Evolutionary conservation across 768 basidiomycete genomes (phyloP).

Genomic region (Hericium alpestre): DNA sequence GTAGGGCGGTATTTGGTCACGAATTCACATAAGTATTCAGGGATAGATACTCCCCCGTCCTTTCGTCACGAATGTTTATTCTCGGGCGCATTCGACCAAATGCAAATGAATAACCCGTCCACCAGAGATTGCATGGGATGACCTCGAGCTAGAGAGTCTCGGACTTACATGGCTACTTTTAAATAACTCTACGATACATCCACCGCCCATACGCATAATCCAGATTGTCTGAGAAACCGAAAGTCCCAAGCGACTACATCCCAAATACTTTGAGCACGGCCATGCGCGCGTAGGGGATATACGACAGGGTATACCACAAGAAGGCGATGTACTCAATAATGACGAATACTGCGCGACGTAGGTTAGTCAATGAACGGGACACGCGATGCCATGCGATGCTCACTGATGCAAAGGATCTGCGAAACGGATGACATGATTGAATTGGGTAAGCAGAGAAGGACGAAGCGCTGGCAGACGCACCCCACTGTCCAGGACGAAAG

Average conservation of each 20-base stretch:
- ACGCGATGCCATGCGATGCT: constrained; percentile 14
- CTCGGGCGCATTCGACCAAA: no score
- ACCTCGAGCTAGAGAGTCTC: no score
- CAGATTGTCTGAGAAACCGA: not conserved
- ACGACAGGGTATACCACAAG: constrained; percentile 79
- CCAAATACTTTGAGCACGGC: constrained; percentile 60
- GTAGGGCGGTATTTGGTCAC: not conserved
- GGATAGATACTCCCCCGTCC: no score
- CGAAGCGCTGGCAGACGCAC: constrained; percentile 28
- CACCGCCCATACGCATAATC: no score
- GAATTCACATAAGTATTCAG: no score
- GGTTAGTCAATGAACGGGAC: no score
- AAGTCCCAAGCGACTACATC: constrained; percentile 16
- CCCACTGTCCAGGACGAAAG: constrained; percentile 64
- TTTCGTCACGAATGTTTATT: no score
- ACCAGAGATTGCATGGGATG: no score
- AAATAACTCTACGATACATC: no score
- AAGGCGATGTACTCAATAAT: constrained; percentile 87
- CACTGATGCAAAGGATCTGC: constrained; percentile 63
- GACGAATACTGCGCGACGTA: constrained; percentile 57
- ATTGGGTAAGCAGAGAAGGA: not conserved
- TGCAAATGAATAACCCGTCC: no score
- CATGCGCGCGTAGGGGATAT: constrained; percentile 84
- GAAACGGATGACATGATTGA: not conserved
- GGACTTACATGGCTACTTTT: no score